Percentiles rank a stretch among this genome's conserved stretches.
Evolutionary conservation across 2,329 filamentous ascomycete species (phyloP).

Genomic region (Nemania diffusa): DNA sequence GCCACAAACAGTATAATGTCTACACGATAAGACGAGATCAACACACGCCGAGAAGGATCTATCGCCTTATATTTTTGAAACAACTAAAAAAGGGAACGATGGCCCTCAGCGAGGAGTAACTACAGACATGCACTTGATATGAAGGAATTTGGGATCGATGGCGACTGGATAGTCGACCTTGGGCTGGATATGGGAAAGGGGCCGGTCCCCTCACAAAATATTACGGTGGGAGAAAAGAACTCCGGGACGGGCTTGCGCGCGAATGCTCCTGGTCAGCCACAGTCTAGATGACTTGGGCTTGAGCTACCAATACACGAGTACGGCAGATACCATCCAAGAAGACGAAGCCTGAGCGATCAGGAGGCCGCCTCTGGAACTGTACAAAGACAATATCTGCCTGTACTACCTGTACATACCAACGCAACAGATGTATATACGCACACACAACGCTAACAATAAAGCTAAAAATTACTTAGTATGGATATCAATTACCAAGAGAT

Average conservation of each 20-base stretch:
- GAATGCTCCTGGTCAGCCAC: conserved; percentile 29
- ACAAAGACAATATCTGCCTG: conserved; percentile 21
- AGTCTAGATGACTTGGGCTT: conserved; percentile 33
- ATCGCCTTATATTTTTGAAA: conserved; percentile 12
- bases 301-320: conserved; percentile 13
- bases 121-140: conserved; percentile 14
- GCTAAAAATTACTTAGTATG: not conserved
- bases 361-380: conserved; percentile 24
- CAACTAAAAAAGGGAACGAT: conserved; percentile 23
- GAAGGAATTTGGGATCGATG: conserved; percentile 15
- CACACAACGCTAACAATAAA: not conserved
- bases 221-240: conserved; percentile 10
- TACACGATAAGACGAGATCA: conserved; percentile 7
- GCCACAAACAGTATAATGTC: conserved; percentile 45
- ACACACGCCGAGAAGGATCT: conserved; percentile 11
- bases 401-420: conserved; percentile 27
- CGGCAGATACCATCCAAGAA: conserved; percentile 18
- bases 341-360: not conserved
- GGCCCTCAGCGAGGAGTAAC: conserved; percentile 13
- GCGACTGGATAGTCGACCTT: not conserved
- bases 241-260: conserved; percentile 4
- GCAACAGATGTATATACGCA: conserved; percentile 10
- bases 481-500: not conserved
- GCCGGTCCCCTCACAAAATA: conserved; percentile 18
- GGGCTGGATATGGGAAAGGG: conserved; percentile 20